phyloP scores from a whole-genome alignment of 257 asterid genomes.

The Gynochthodes officinalis region DNA sequence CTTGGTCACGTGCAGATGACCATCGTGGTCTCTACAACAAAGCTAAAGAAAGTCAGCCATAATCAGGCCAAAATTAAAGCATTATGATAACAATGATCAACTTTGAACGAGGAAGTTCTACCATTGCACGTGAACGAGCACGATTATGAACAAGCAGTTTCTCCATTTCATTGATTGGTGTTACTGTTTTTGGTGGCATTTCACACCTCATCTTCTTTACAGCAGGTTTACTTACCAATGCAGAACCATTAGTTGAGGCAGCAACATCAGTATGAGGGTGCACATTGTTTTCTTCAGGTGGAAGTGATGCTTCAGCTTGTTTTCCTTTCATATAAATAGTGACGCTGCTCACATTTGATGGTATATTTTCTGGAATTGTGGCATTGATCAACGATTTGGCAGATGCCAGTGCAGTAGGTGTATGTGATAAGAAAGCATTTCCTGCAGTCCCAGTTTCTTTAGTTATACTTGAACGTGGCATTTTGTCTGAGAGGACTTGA shows the following conservation, averaged over 20 bases:
- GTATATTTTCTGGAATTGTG: slow-evolving; percentile 7
- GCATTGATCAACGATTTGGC: slow-evolving; percentile 25
- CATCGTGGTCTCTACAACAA: slow-evolving; percentile 73
- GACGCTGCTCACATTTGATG: slow-evolving; percentile 19
- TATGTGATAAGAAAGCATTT: slow-evolving; percentile 5
- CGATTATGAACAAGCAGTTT: slow-evolving; percentile 53
- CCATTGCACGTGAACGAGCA: slow-evolving; percentile 88
- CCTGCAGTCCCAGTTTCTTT: neutral
- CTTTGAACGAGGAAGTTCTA: slow-evolving; percentile 28
- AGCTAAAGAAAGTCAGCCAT: slow-evolving; percentile 5
- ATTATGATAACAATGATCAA: neutral
- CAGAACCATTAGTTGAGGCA: slow-evolving; percentile 27
- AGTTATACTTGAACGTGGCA: slow-evolving; percentile 1
- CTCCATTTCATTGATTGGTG: slow-evolving; percentile 58
- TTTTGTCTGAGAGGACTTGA: slow-evolving; percentile 15
- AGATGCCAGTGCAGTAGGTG: slow-evolving; percentile 14
- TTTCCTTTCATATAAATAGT: slow-evolving; percentile 5
- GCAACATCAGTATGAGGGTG: slow-evolving; percentile 15
- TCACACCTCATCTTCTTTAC: slow-evolving; percentile 74
- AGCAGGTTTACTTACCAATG: slow-evolving; percentile 22
- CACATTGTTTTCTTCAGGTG: slow-evolving; percentile 12
- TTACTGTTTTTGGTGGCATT: slow-evolving; percentile 80
- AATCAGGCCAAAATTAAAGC: slow-evolving; percentile 7
- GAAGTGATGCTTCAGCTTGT: slow-evolving; percentile 5
- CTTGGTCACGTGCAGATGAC: slow-evolving; percentile 75